Evolutionary conservation across 176 grass and related monocot species (phyloP).

Genomic region (Carex scoparia): DNA sequence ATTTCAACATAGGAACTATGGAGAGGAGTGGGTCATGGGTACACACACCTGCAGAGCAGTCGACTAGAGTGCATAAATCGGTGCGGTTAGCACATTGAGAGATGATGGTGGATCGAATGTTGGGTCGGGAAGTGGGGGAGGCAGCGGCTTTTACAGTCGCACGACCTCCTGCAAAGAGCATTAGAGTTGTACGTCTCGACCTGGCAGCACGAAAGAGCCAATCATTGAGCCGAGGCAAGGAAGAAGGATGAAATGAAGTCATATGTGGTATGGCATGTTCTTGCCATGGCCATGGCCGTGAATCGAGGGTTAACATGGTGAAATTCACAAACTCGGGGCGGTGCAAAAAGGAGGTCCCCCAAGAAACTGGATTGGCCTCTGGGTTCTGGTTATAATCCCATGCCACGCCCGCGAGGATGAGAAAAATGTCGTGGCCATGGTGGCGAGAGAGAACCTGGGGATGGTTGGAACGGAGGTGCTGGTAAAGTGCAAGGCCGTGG

Average conservation of each 20-base stretch:
- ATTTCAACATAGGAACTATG: constrained; percentile 16
- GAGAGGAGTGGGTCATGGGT: constrained; percentile 12
- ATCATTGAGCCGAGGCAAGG: constrained; percentile 33
- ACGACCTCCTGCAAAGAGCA: constrained; percentile 51
- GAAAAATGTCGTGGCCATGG: constrained; percentile 67
- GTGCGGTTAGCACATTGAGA: constrained; percentile 3
- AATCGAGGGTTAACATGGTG: constrained; percentile 55
- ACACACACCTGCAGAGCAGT: constrained; percentile 47
- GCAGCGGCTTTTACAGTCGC: neutral
- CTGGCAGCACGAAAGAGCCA: constrained; percentile 48
- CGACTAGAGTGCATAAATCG: constrained; percentile 39
- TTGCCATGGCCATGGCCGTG: constrained; percentile 70
- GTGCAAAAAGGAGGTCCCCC: constrained; percentile 62
- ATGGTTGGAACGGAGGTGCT: constrained; percentile 35
- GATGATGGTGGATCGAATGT: constrained; percentile 54
- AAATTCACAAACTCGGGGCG: constrained; percentile 61
- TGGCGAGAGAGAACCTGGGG: constrained; percentile 37
- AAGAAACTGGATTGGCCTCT: constrained; percentile 20
- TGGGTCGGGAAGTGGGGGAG: constrained; percentile 27
- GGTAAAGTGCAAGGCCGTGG: constrained; percentile 25
- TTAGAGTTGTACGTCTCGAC: constrained; percentile 27
- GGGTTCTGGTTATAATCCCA: constrained; percentile 73
- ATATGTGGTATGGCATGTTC: constrained; percentile 74
- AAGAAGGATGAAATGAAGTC: constrained; percentile 65
- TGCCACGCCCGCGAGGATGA: constrained; percentile 47